Evolutionary conservation across 2,329 filamentous ascomycete genomes (phyloP), one percentile per base, ranked within the genome.

Genomic region (Verticillium klebahnii): DNA sequence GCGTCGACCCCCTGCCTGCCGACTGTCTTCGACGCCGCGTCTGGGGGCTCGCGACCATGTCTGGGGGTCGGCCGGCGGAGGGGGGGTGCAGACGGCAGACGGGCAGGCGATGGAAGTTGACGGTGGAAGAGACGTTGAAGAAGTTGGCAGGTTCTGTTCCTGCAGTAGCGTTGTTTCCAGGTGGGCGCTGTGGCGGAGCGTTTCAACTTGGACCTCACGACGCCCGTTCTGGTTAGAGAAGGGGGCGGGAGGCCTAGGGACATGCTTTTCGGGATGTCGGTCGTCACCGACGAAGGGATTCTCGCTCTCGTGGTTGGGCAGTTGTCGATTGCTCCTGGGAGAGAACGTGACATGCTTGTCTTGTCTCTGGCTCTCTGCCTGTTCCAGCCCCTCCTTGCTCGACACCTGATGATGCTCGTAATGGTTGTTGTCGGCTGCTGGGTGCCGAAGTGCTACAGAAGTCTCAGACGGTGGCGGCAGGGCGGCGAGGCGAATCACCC

Each of bases 141-240:
- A 29, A n/a, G 40, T 23, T n/a, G n/a, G 23, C 14, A 50, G 40
- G 40, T 23, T 12, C 31, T 14, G 64, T 65, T 61, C 64, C 64
- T 65, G 64, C 63, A 65, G 56, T 65, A 63, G 64, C 57, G 40
- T 45, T 58, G 63, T 54, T 37, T 52, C 37, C 37, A 19, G 45
- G 32, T 32, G 31, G 37, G 62, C 55, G 60, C 60, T 32, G 64
- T 65, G 63, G 64, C 64, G 64, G 61, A 64, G 64, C 60, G 63
- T 65, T 64, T 65, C 64, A 64, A 65, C 64, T 61, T 64, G 54
- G 52, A 52, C 19, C 40, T 50, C 40, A 50, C 40, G 40, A 50
- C 40, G 40, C 40, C 23, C n/a, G 40, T 50, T 50, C n/a, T 14
- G 19, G 40, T 50, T 50, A 50, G 40, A 23, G 4, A 50, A 23